Percentiles rank a stretch among this genome's conserved stretches.
These are phyloP conservation scores for Candida easanensis DNA, from an alignment of 805 yeast genomes.

Conservation along the genomic window DNA sequence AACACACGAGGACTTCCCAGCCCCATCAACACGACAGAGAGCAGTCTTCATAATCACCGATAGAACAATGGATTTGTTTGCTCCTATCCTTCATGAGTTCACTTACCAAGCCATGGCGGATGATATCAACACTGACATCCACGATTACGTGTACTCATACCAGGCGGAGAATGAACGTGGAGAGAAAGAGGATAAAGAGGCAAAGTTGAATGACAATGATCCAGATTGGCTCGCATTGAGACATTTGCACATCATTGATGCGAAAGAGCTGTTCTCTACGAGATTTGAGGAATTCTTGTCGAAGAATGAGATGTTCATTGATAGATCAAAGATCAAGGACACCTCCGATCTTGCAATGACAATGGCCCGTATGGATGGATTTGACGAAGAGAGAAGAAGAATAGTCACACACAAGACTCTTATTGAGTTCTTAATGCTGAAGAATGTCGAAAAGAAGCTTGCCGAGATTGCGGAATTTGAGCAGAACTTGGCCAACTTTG, in stretches of 20 bases:
- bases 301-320: slow-evolving; percentile 74
- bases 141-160: slow-evolving; percentile 49
- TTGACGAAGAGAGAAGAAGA: slow-evolving; percentile 63
- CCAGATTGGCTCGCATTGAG: slow-evolving; percentile 69
- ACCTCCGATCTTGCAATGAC: slow-evolving; percentile 74
- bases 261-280: slow-evolving; percentile 56
- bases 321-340: slow-evolving; percentile 58
- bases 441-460: slow-evolving; percentile 55
- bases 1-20: slow-evolving; percentile 61
- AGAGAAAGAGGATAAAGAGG: slow-evolving; percentile 37
- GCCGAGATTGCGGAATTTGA: slow-evolving; percentile 81
- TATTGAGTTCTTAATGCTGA: slow-evolving; percentile 61
- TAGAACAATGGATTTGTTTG: slow-evolving; percentile 76
- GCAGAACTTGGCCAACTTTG: slow-evolving; percentile 75
- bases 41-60: slow-evolving; percentile 77
- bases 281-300: slow-evolving; percentile 62
- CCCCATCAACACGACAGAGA: slow-evolving; percentile 56
- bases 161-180: slow-evolving; percentile 54
- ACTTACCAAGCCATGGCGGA: slow-evolving; percentile 89
- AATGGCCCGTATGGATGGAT: slow-evolving; percentile 65
- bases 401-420: slow-evolving; percentile 57
- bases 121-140: slow-evolving; percentile 53
- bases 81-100: slow-evolving; percentile 87
- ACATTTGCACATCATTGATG: slow-evolving; percentile 73
- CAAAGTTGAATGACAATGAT: slow-evolving; percentile 59